phyloP scores from a whole-genome alignment of 2,329 filamentous ascomycete species.

The Capronia americana region DNA sequence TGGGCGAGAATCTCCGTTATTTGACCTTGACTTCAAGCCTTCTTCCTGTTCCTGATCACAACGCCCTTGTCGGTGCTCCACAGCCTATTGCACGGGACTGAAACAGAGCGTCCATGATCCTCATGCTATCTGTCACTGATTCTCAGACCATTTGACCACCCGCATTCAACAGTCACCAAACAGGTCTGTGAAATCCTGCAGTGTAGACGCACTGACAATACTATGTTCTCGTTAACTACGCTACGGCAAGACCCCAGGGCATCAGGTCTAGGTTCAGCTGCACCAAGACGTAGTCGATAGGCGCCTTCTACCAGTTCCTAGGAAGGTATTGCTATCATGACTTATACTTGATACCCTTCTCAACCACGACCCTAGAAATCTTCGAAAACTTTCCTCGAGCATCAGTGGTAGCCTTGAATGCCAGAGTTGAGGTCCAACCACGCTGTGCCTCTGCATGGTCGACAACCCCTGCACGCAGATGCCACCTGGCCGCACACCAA shows the following conservation, averaged over 20 bases:
- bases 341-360: neutral
- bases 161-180: neutral
- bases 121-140: neutral
- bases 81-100: neutral
- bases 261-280: neutral
- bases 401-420: neutral
- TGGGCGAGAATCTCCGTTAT: no score
- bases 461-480: no score
- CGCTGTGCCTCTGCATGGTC: no score
- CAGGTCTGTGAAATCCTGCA: neutral
- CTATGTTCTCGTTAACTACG: neutral
- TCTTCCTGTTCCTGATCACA: no score
- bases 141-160: neutral
- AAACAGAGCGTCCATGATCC: neutral
- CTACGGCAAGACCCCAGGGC: neutral
- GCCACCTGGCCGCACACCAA: no score
- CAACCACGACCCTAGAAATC: neutral
- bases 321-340: no score
- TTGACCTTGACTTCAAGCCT: neutral
- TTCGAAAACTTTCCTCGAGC: neutral
- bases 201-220: neutral
- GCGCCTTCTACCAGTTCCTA: no score
- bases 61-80: no score
- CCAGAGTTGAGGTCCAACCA: no score
- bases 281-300: neutral